These are phyloP conservation scores for Eucalyptus microcorys DNA, from an alignment of 345 rosid species.

Conservation along the genomic window DNA sequence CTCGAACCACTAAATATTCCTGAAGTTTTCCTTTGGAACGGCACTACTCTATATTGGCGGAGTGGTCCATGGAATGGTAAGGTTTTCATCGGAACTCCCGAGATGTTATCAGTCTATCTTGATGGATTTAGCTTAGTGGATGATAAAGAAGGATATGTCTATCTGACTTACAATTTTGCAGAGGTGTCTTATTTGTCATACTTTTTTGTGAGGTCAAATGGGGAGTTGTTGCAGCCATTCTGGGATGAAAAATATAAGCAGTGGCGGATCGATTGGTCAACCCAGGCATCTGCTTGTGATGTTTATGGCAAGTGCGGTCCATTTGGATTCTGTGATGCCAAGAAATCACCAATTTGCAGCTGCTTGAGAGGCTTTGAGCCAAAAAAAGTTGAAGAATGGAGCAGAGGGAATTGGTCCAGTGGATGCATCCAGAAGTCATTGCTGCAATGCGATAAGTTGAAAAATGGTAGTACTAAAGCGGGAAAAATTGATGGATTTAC, in stretches of 20 bases:
- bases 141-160: no score
- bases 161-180: no score
- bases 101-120: no score
- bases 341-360: conserved; percentile 5
- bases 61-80: neutral
- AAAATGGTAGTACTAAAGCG: neutral
- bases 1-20: neutral
- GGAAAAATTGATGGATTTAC: conserved; percentile 1
- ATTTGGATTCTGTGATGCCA: neutral
- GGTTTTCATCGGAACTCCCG: no score
- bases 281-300: neutral
- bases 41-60: neutral
- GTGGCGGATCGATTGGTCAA: no score
- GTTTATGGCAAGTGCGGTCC: conserved; percentile 9
- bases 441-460: neutral
- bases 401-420: conserved; percentile 4
- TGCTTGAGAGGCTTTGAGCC: conserved; percentile 4
- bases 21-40: neutral
- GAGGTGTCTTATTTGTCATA: no score
- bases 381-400: conserved; percentile 3
- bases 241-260: no score
- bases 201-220: no score
- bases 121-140: no score
- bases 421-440: conserved; percentile 5
- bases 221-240: no score